Evolutionary conservation across 768 basidiomycete species (phyloP), one percentile per base, ranked within the genome.

Genomic region (Cantharellus cinnabarinus): DNA sequence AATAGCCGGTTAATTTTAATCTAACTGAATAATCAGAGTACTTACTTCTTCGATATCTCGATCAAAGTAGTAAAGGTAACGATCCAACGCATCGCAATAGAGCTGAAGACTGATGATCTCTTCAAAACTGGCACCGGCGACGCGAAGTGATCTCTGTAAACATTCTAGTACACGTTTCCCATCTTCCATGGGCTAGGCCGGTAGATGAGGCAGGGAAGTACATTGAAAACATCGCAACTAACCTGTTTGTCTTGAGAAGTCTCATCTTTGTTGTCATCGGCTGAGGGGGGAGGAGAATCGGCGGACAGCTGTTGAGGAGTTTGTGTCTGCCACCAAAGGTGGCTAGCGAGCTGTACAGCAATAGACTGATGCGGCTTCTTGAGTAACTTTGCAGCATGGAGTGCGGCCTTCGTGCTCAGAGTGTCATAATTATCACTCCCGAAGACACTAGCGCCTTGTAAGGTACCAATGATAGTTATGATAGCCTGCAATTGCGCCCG

Each of bases 321-420:
- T 40, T 62, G 74, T 62, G 85, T 85, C 68, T 98, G 95, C 93
- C 93, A 99, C 94, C 94, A 99, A 64, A 99, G 72, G 71, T 99
- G 95, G 68, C 91, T 95, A 4, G 95, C 95, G 39, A 90, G 75
- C 55, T 86, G 82, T 29, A 98, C 95, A 3, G 94, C 95, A 4
- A 83, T 88, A 7, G 93, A 85, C 70, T 98, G 95, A 69, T 97
- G 94, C 7, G 89, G 89, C 77, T 99, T 98, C 78, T 99, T 99
- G 70, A 99, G 70, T 63, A 98, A 71, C 71, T 94, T 94, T 39
- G 91, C 87, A 3, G 89, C 91, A 69, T 99, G 95, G 63, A 98
- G 72, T 3, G 94, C 94, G n/a, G 94, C 95, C 71, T 99, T 98
- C 37, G 95, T 98, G 66, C 97, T 90, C 62, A 99, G 72, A 2